phyloP scores from a whole-genome alignment of 495 filamentous ascomycete genomes.

The Rhizodiscina lignyota region DNA sequence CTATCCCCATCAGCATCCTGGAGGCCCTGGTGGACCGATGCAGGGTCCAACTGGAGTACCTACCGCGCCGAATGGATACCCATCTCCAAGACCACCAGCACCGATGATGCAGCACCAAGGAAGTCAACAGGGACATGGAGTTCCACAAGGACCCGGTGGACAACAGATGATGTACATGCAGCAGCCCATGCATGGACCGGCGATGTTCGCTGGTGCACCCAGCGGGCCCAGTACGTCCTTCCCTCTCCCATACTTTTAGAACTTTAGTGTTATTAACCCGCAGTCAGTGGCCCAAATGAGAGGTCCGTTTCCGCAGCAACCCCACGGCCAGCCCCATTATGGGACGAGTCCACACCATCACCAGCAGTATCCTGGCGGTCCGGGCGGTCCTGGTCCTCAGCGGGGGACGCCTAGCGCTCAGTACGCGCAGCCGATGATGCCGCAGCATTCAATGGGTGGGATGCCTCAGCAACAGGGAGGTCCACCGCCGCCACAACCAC shows the following conservation, averaged over 20 bases:
- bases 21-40: constrained; percentile 27
- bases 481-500: no score
- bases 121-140: constrained; percentile 23
- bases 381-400: no score
- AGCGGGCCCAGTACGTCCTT: constrained; percentile 11
- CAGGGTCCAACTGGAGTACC: constrained; percentile 31
- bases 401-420: constrained; percentile 14
- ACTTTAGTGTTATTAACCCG: neutral
- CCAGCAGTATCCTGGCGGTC: constrained; percentile 11
- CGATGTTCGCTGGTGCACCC: constrained; percentile 1
- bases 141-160: neutral
- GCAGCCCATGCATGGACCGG: neutral
- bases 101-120: constrained; percentile 67
- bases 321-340: constrained; percentile 11
- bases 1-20: constrained; percentile 33
- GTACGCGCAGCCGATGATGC: constrained; percentile 15
- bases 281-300: constrained; percentile 15
- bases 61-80: constrained; percentile 46
- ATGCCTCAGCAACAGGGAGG: no score
- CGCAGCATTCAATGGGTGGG: constrained; percentile 12
- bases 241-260: neutral
- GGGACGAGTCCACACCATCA: constrained; percentile 15
- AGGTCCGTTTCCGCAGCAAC: constrained; percentile 9
- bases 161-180: constrained; percentile 15
- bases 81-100: constrained; percentile 60